Percentiles rank a stretch among this genome's conserved stretches.
Evolutionary conservation across 768 basidiomycete species (phyloP).

Genomic region (Infundibulicybe gibba): DNA sequence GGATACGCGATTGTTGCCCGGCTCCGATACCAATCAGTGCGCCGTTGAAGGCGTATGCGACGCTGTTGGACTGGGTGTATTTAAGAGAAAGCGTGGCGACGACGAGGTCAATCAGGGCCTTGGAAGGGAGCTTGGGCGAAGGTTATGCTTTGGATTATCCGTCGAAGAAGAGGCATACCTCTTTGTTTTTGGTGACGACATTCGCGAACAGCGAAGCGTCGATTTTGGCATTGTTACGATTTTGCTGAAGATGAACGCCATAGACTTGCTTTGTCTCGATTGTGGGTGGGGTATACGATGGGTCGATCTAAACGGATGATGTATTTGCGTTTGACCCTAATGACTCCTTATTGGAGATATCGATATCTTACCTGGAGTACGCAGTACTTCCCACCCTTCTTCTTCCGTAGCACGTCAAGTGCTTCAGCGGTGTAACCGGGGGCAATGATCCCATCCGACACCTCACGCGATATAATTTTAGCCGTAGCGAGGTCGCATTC

Average conservation of each 20-base stretch:
- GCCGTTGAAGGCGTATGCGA: constrained; percentile 90
- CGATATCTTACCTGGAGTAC: constrained; percentile 82
- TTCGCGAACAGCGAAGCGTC: constrained; percentile 78
- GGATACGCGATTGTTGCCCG: constrained; percentile 97
- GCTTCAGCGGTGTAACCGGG: constrained; percentile 89
- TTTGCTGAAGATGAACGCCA: constrained; percentile 87
- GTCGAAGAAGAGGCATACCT: constrained; percentile 41
- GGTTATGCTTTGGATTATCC: constrained; percentile 4
- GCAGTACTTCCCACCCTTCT: constrained; percentile 99
- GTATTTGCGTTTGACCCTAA: neutral
- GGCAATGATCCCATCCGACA: constrained; percentile 97
- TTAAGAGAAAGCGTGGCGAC: constrained; percentile 96
- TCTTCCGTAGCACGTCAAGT: constrained; percentile 86
- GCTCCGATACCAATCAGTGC: constrained; percentile 95
- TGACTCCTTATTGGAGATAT: neutral
- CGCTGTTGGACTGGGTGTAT: constrained; percentile 99
- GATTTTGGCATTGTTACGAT: constrained; percentile 87
- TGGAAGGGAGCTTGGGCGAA: constrained; percentile 56
- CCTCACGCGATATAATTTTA: constrained; percentile 96
- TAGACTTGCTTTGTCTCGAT: constrained; percentile 95
- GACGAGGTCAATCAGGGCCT: constrained; percentile 86
- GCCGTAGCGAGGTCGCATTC: constrained; percentile 94
- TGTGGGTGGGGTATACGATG: constrained; percentile 71
- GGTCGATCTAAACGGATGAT: constrained; percentile 67
- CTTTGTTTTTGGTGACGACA: constrained; percentile 85